Percentiles rank a stretch among this genome's conserved stretches.
Conservation (phyloP, 2,329 filamentous ascomycete species). For the Aspergillus glaucus region DNA sequence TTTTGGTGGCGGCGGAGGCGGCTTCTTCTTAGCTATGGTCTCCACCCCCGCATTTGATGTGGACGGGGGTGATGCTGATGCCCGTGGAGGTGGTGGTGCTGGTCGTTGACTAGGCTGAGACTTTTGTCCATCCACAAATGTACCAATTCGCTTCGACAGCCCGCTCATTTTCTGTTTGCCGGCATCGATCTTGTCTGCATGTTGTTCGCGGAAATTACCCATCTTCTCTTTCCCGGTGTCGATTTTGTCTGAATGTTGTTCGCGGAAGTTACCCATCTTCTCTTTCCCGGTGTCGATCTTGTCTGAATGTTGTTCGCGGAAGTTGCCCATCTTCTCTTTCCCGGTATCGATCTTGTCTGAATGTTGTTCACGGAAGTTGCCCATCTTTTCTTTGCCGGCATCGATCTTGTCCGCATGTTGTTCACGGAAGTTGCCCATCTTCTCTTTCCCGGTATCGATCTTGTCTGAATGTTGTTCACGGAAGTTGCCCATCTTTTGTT, state of each 20-base stretch:
- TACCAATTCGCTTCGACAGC: conserved; percentile 44
- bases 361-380: conserved; percentile 46
- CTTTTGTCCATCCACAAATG: conserved; percentile 38
- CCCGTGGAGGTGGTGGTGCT: conserved; percentile 16
- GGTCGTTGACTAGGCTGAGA: conserved; percentile 19
- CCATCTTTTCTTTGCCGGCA: conserved; percentile 52
- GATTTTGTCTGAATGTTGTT: neutral
- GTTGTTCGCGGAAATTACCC: conserved; percentile 60
- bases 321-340: conserved; percentile 48
- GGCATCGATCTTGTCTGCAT: conserved; percentile 60
- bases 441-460: conserved; percentile 53
- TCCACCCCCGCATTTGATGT: conserved; percentile 23
- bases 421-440: conserved; percentile 42
- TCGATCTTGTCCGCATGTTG: conserved; percentile 63
- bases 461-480: conserved; percentile 49
- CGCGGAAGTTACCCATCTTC: neutral
- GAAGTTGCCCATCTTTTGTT: conserved; percentile 47
- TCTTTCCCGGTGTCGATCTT: too few species aligned
- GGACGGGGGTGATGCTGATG: neutral
- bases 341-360: conserved; percentile 61
- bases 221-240: conserved; percentile 4
- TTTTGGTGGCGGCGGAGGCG: conserved; percentile 55
- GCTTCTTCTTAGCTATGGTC: conserved; percentile 39
- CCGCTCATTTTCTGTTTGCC: conserved; percentile 44
- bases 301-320: conserved; percentile 11